Base-by-base conservation (phyloP, 352 stramenopile species). In the Pythium folliculosum region DNA sequence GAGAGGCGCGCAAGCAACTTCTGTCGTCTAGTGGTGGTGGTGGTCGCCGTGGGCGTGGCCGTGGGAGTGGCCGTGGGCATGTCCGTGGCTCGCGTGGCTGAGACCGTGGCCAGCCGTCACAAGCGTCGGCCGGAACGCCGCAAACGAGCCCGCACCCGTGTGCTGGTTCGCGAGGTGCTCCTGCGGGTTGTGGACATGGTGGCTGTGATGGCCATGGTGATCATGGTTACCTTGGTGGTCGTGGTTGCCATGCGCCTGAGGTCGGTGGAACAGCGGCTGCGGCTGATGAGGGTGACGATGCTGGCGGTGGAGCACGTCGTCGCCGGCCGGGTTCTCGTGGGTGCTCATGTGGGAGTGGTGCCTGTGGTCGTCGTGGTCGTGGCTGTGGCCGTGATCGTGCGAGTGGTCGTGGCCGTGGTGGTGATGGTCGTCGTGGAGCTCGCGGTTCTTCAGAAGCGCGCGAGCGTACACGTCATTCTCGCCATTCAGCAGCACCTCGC, bases 271-370 rank as follows among this genome's bases (percentile, higher is more conserved):
- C 17, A 69, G 45, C 27, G 53, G 22, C 45, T 55, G 60, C 14
- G 50, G 53, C 16, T 56, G 47, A 7, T 65, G 40, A 1, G 13
- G 48, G n/a, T 61, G 51, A 54, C 67, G 67, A 23, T 68, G 44
- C 27, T 68, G 66, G 27, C 35, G 57, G 6, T 43, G 64, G 48
- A 63, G 51, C 17, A 71, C 77, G 43, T 91, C 81, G 45, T 89
- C 80, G n/a, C 78, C 81, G 2, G 74, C 83, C 3, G 83, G 77
- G 56, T 90, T 90, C 60, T 90, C 80, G 52, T 84, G 76, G 22
- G 80, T 88, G 21, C 78, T 88, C 81, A 88, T 83, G n/a, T 63
- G 63, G 1, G 67, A 75, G 30, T 56, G 63, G 47, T 64, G 63
- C 21, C 40, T 45, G 30, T 70, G 49, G 50, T 51, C 55, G 40